These are phyloP conservation scores for Hyaloscypha bicolor DNA, from an alignment of 495 filamentous ascomycete species.

Conservation along the genomic window DNA sequence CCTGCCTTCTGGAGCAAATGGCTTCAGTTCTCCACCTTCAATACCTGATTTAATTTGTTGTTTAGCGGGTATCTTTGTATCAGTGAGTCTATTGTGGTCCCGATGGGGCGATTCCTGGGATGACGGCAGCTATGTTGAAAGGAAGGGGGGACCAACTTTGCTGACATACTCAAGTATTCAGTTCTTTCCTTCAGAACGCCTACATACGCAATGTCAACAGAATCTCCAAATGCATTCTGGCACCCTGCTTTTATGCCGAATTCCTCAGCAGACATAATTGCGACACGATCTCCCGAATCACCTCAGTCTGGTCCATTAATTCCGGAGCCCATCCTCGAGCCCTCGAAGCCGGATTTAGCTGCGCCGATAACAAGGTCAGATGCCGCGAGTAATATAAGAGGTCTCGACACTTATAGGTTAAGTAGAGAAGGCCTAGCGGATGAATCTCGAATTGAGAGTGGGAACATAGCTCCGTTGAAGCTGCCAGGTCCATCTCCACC, in stretches of 20 bases:
- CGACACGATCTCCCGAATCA: conserved; percentile 18
- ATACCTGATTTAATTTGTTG: conserved; percentile 26
- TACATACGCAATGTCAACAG: conserved; percentile 27
- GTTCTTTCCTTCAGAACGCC: conserved; percentile 22
- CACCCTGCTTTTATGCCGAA: conserved; percentile 59
- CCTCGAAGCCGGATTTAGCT: conserved; percentile 19
- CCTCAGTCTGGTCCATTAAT: conserved; percentile 16
- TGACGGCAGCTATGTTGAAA: conserved; percentile 4
- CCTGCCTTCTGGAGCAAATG: conserved; percentile 13
- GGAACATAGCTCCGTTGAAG: background rate
- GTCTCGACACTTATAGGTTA: background rate
- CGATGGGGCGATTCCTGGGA: background rate
- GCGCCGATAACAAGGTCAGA: background rate
- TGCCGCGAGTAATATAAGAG: background rate
- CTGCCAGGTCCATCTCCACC: background rate
- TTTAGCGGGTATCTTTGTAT: conserved; percentile 32
- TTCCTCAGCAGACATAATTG: conserved; percentile 33
- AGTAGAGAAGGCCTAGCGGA: background rate
- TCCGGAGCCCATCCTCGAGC: conserved; percentile 3
- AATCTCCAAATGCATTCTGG: conserved; percentile 45
- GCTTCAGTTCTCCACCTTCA: conserved; percentile 12
- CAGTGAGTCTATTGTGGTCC: conserved; percentile 21
- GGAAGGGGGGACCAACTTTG: conserved; percentile 9
- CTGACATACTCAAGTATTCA: conserved; percentile 30
- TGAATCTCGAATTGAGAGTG: background rate